phyloP scores from a whole-genome alignment of 1,139 yeast genomes.

The Zygoascus meyerae region DNA sequence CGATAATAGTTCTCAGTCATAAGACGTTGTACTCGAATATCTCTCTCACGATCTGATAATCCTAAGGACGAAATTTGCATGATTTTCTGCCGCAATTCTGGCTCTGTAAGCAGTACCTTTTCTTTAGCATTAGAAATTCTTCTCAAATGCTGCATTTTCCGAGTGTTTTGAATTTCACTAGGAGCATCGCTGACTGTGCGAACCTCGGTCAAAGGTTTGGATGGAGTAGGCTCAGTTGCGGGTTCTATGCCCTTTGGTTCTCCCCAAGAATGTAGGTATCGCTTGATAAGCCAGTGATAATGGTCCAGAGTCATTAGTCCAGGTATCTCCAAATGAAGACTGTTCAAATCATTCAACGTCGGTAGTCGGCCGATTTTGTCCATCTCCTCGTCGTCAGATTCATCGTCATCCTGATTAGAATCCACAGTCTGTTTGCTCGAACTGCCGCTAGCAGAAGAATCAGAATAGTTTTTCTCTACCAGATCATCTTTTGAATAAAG shows the following conservation, averaged over 20 bases:
- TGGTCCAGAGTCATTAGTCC: slow-evolving; percentile 23
- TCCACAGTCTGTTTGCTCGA: too few species aligned
- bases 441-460: too few species aligned
- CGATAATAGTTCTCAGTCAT: slow-evolving; percentile 71
- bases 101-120: slow-evolving; percentile 16
- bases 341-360: slow-evolving; percentile 15
- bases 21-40: slow-evolving; percentile 58
- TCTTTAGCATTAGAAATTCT: background rate
- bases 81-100: slow-evolving; percentile 47
- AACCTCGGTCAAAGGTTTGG: slow-evolving; percentile 48
- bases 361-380: slow-evolving; percentile 32
- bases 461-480: too few species aligned
- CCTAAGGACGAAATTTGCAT: slow-evolving; percentile 48
- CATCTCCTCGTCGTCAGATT: slow-evolving; percentile 25
- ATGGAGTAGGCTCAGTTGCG: slow-evolving; percentile 44
- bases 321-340: slow-evolving; percentile 5
- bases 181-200: slow-evolving; percentile 36
- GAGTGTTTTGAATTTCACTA: slow-evolving; percentile 1
- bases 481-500: too few species aligned
- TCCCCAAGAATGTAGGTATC: slow-evolving; percentile 27
- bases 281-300: slow-evolving; percentile 22
- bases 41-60: slow-evolving; percentile 51
- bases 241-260: slow-evolving; percentile 54
- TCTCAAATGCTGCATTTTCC: slow-evolving; percentile 2
- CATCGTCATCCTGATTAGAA: too few species aligned